Base-by-base conservation (phyloP, 2,329 filamentous ascomycete genomes). In the Chaetoscypha palmicola region DNA sequence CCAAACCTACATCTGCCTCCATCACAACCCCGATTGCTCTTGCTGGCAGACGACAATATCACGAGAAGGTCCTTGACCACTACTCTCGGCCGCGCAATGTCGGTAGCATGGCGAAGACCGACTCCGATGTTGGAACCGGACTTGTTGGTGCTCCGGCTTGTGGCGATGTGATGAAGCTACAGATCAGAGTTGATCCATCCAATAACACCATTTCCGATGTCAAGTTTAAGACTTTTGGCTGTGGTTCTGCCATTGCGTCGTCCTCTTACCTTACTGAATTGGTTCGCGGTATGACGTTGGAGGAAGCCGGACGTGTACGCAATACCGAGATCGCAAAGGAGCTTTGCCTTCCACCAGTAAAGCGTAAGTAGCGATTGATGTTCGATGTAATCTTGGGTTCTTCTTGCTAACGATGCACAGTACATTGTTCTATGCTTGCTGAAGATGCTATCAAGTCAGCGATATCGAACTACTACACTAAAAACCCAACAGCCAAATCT, bases 311-410 rank as follows among this genome's bases (percentile, higher is more conserved):
- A 43, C 83, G 85, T 69, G 86, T 98, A 58, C 84, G 88, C 71
- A 98, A 98, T 69, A 95, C 91, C 3, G 90, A 98, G 69, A 98
- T 98, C 63, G 92, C 92, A 28, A 94, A 94, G 73, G 94, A 98
- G 70, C 73, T 96, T 45, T 92, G 87, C 62, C 68, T 92, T 61
- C 88, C 87, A 26, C 87, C 88, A 49, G 87, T 94, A 39, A 94
- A 94, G 71, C 68, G 86, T 89, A 70, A 67, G 82, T 79, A 17
- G 2, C 21, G 19, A 4, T 4, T 30, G 8, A 38, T 42, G 45
- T 53, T 34, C 26, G 26, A 33, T 36, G n/a, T 14, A 34, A 33
- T 14, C 38, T 39, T 51, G 20, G 5, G 32, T 31, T 41, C 57
- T 66, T 56, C 67, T 41, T 21, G 17, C 16, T 32, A 28, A 28